A percentile compares a stretch with the other conserved stretches of the same genome.
Conservation (phyloP, 495 filamentous ascomycete species). For the Alectoria sarmentosa region DNA sequence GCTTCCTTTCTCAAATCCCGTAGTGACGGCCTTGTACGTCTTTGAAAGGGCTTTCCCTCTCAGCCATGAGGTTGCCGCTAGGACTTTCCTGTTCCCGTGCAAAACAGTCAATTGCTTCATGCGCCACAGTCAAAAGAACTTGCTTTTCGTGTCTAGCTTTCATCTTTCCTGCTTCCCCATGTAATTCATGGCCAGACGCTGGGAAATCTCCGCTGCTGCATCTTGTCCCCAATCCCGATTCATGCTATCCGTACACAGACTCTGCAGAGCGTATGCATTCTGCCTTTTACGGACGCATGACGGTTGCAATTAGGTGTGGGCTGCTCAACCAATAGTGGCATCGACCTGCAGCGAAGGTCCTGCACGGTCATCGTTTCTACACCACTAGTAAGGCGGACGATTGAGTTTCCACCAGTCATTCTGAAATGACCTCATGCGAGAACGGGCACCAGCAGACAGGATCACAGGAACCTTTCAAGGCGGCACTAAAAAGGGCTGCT, state of each 20-base stretch:
- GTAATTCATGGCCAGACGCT: too few species aligned
- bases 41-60: too few species aligned
- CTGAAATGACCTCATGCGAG: slow-evolving; percentile 6
- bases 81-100: too few species aligned
- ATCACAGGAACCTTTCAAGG: background rate
- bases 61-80: too few species aligned
- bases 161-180: too few species aligned
- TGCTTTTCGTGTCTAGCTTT: too few species aligned
- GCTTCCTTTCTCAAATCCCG: too few species aligned
- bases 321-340: background rate
- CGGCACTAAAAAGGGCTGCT: slow-evolving; percentile 1
- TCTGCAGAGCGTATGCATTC: background rate
- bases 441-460: slow-evolving; percentile 5
- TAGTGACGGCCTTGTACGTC: too few species aligned
- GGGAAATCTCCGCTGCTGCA: background rate
- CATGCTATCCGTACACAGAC: background rate
- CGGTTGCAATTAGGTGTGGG: background rate
- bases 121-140: too few species aligned
- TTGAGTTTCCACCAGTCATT: slow-evolving; percentile 6
- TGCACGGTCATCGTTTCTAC: background rate
- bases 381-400: background rate
- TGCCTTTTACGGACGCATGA: background rate
- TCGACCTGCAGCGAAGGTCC: background rate
- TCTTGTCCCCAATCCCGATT: background rate
- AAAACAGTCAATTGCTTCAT: too few species aligned